Evolutionary conservation across 257 asterid genomes (phyloP).

Genomic region (Parsonsia alboflavescens): DNA sequence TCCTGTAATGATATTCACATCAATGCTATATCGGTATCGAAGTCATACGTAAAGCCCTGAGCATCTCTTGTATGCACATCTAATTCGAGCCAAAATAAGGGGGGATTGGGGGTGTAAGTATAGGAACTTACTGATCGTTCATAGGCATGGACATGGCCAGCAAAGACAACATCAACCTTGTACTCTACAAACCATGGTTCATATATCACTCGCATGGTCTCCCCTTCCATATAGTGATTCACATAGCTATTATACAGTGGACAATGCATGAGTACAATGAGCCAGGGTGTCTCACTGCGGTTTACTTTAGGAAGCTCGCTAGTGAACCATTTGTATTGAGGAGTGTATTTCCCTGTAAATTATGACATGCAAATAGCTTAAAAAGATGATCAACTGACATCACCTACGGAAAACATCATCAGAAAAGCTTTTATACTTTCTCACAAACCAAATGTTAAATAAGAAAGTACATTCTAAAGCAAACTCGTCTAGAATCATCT

Average conservation of each 20-base stretch:
- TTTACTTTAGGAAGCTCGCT: conserved; percentile 20
- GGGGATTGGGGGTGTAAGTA: not conserved
- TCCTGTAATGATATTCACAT: not conserved
- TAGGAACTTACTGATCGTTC: conserved; percentile 20
- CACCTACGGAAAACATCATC: not conserved
- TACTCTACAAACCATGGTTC: conserved; percentile 23
- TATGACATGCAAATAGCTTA: not conserved
- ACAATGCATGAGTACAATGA: conserved; percentile 22
- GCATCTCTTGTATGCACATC: no score
- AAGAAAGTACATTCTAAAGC: not conserved
- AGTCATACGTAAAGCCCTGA: no score
- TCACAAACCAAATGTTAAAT: not conserved
- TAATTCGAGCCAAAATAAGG: not conserved
- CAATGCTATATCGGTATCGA: not conserved
- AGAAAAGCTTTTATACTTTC: not conserved
- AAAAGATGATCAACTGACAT: not conserved
- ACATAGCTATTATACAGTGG: conserved; percentile 22
- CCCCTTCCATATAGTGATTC: conserved; percentile 25
- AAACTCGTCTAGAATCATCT: not conserved
- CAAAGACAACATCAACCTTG: conserved; percentile 21
- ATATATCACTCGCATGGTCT: conserved; percentile 22
- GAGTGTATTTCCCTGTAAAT: conserved; percentile 20
- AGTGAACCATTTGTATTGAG: conserved; percentile 23
- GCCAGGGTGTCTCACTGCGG: conserved; percentile 25
- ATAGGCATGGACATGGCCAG: conserved; percentile 29